A percentile compares a stretch with the other conserved stretches of the same genome.
These are phyloP conservation scores for Cynara cardunculus DNA, from an alignment of 129 eudicot genomes.

Conservation along the genomic window DNA sequence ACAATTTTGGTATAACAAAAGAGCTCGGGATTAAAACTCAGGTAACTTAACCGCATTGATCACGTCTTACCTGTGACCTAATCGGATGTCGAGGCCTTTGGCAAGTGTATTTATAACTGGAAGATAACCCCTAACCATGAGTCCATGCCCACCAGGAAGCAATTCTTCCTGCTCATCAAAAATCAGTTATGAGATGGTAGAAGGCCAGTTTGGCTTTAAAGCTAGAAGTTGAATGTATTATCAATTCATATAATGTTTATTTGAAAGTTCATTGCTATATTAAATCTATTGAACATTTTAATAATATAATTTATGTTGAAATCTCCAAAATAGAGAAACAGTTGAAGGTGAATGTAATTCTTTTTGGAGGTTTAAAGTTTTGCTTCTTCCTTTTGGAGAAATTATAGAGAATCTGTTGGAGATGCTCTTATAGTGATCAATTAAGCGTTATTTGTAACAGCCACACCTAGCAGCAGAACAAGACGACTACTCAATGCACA, in stretches of 20 bases:
- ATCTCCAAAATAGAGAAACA: no score
- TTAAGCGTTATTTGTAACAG: not conserved
- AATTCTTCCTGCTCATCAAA: conserved; percentile 65
- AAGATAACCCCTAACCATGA: conserved; percentile 94
- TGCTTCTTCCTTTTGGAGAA: no score
- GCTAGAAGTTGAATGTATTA: not conserved
- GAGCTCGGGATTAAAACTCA: not conserved
- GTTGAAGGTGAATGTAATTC: no score
- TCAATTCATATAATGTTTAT: no score
- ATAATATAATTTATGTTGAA: not conserved
- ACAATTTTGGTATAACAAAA: not conserved
- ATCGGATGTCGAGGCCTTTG: conserved; percentile 88
- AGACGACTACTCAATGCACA: no score
- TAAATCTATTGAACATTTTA: not conserved
- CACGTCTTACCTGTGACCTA: conserved; percentile 62
- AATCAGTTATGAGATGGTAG: not conserved
- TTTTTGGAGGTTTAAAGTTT: no score
- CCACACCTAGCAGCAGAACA: not conserved
- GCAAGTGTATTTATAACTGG: conserved; percentile 93
- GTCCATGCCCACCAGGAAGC: conserved; percentile 99
- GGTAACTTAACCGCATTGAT: not conserved
- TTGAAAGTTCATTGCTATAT: not conserved
- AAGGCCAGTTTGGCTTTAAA: not conserved
- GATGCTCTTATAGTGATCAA: not conserved
- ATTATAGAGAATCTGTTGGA: no score